phyloP scores from a whole-genome alignment of 2,329 filamentous ascomycete species.

The Cladosporium oxysporum region DNA sequence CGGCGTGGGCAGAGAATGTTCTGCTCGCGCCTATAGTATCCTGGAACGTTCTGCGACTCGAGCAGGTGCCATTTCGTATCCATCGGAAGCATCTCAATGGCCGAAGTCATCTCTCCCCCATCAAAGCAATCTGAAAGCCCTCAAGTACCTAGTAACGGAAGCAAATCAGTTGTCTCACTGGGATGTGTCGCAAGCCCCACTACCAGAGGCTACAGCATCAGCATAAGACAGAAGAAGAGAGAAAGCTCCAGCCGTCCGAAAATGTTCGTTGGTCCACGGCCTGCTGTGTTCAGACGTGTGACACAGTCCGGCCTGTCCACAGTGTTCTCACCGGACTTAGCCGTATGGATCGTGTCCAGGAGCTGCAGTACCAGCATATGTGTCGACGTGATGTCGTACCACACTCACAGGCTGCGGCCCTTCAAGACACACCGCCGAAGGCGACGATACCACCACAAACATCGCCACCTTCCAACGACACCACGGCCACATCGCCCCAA shows the following conservation, averaged over 20 bases:
- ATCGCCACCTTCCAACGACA: not conserved
- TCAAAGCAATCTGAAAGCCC: not conserved
- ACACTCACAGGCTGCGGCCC: not conserved
- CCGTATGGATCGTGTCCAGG: not conserved
- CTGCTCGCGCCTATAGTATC: not conserved
- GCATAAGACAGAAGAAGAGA: too few relatives aligned
- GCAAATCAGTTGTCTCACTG: not conserved
- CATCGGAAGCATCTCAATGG: not conserved
- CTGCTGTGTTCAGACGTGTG: too few relatives aligned
- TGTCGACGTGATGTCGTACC: not conserved
- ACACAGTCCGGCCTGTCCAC: too few relatives aligned
- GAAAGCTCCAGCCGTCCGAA: too few relatives aligned
- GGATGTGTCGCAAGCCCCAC: not conserved
- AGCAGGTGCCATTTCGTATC: not conserved
- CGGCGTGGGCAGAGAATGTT: not conserved
- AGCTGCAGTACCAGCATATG: not conserved
- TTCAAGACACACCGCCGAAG: not conserved
- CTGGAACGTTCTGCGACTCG: not conserved
- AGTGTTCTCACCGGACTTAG: not conserved
- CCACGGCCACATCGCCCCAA: not conserved
- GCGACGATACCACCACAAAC: not conserved
- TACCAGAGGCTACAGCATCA: not conserved
- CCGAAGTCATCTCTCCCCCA: not conserved
- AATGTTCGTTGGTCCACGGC: too few relatives aligned
- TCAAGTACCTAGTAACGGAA: not conserved